phyloP scores from a whole-genome alignment of 441 rosid genomes.

The Dalechampia spathulata region DNA sequence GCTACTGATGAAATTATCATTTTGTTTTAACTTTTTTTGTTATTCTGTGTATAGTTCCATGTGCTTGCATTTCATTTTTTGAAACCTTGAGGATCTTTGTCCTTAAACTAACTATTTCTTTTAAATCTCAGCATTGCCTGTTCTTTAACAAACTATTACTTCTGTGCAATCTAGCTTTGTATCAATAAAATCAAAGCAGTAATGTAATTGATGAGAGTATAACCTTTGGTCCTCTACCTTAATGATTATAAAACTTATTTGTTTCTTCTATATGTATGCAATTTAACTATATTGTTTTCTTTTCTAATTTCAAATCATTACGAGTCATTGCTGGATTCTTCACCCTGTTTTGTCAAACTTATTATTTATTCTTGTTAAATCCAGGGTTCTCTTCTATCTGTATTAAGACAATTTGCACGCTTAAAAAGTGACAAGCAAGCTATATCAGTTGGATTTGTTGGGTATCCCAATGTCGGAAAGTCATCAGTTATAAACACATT shows the following conservation, averaged over 20 bases:
- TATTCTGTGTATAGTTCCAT: too few relatives aligned
- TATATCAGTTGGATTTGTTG: slow-evolving; percentile 89
- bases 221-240: too few relatives aligned
- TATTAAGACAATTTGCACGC: slow-evolving; percentile 86
- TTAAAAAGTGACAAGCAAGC: slow-evolving; percentile 93
- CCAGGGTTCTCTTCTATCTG: slow-evolving; percentile 90
- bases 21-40: background rate
- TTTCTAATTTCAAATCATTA: background rate
- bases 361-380: slow-evolving; percentile 3
- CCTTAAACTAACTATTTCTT: too few relatives aligned
- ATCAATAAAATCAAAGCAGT: too few relatives aligned
- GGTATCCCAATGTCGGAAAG: slow-evolving; percentile 96
- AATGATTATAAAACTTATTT: too few relatives aligned
- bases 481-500: slow-evolving; percentile 93
- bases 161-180: background rate
- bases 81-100: too few relatives aligned
- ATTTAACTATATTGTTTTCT: background rate
- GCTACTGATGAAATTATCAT: too few relatives aligned
- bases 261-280: background rate
- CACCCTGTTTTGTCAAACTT: background rate
- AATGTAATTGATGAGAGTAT: too few relatives aligned
- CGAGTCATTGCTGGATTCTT: background rate
- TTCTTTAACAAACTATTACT: background rate
- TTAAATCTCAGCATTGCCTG: background rate
- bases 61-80: too few relatives aligned